phyloP scores from a whole-genome alignment of 2,329 filamentous ascomycete species.

The Talaromyces marneffei region DNA sequence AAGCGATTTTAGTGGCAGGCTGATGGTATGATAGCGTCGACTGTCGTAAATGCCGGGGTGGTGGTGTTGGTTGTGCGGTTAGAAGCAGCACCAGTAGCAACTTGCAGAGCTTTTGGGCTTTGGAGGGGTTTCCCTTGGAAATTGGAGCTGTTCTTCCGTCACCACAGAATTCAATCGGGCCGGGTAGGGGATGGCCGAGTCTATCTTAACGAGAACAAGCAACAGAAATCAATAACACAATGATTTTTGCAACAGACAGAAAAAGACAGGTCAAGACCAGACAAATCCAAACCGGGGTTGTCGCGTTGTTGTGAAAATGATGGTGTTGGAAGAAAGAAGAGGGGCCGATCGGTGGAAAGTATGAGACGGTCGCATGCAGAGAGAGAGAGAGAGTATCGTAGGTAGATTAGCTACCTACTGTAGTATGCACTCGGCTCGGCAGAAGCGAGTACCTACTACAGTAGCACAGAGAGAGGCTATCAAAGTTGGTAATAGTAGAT shows the following conservation, averaged over 20 bases:
- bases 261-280: not conserved
- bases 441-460: too few species aligned
- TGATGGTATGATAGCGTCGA: not conserved
- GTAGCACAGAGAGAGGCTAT: not conserved
- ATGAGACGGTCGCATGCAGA: not conserved
- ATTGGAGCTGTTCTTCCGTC: constrained; percentile 1
- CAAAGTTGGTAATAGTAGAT: not conserved
- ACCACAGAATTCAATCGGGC: not conserved
- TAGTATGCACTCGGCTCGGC: not conserved
- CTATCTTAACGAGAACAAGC: not conserved
- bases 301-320: not conserved
- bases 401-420: too few species aligned
- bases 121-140: constrained; percentile 4
- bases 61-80: not conserved
- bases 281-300: not conserved
- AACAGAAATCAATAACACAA: not conserved
- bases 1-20: not conserved
- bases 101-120: constrained; percentile 5
- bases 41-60: not conserved
- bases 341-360: constrained; percentile 2
- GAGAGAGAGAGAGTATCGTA: too few species aligned
- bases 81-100: not conserved
- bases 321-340: not conserved
- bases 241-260: not conserved
- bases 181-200: not conserved